Conservation (phyloP, 2,329 filamentous ascomycete species). For the Drechmeria coniospora region DNA sequence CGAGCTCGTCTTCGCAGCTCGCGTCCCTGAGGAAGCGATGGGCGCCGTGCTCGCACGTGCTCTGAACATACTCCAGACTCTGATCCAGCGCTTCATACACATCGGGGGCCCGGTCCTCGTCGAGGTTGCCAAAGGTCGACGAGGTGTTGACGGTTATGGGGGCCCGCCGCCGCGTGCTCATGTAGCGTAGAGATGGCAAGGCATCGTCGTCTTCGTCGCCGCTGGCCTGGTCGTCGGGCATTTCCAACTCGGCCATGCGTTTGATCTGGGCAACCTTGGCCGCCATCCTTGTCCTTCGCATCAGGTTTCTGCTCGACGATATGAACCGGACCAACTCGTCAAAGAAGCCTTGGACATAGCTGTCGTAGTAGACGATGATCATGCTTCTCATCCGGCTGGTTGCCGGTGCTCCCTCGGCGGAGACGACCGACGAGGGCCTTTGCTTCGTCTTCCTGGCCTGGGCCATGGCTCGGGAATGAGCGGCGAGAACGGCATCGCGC, state of each 20-base stretch:
- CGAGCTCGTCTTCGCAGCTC: conserved; percentile 65
- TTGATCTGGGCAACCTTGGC: conserved; percentile 55
- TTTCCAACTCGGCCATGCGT: conserved; percentile 42
- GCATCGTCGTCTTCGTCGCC: conserved; percentile 21
- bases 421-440: conserved; percentile 36
- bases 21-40: conserved; percentile 83
- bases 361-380: conserved; percentile 87
- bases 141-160: conserved; percentile 12
- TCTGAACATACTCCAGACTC: conserved; percentile 63
- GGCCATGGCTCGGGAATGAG: conserved; percentile 29
- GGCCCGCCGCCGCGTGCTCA: conserved; percentile 20
- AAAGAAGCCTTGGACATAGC: conserved; percentile 68
- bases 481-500: conserved; percentile 28
- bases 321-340: conserved; percentile 72
- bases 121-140: conserved; percentile 10
- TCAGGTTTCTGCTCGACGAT: conserved; percentile 62
- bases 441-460: conserved; percentile 33
- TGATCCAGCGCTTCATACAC: conserved; percentile 64
- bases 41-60: conserved; percentile 70
- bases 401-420: conserved; percentile 28
- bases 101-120: conserved; percentile 19
- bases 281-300: conserved; percentile 79
- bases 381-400: conserved; percentile 57
- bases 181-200: conserved; percentile 24
- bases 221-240: conserved; percentile 30